Evolutionary conservation across 345 rosid genomes (phyloP).

Genomic region (Gossypium turneri): DNA sequence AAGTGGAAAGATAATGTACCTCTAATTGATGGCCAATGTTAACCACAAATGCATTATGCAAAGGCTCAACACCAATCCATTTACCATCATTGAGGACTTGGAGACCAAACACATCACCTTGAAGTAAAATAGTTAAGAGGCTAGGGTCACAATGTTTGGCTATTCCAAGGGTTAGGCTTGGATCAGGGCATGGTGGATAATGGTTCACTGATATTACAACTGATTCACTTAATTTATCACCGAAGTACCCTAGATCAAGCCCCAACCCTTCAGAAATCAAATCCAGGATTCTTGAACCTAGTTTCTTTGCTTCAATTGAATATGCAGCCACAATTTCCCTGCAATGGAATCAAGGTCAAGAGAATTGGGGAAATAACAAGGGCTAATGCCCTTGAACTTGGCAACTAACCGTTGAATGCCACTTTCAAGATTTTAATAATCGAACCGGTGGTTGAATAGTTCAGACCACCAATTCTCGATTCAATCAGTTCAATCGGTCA

Average conservation of each 20-base stretch:
- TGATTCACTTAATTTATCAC: slow-evolving; percentile 4
- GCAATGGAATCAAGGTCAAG: neutral
- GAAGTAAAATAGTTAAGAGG: slow-evolving; percentile 28
- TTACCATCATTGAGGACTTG: slow-evolving; percentile 29
- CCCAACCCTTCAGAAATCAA: slow-evolving; percentile 29
- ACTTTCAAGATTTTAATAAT: too few species aligned
- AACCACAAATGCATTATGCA: slow-evolving; percentile 27
- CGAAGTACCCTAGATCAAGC: slow-evolving; percentile 22
- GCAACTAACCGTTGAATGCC: too few species aligned
- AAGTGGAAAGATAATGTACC: neutral
- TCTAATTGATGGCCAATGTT: slow-evolving; percentile 26
- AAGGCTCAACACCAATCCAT: slow-evolving; percentile 31
- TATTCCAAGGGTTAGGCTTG: slow-evolving; percentile 31
- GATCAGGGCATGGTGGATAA: slow-evolving; percentile 37
- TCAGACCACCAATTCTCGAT: too few species aligned
- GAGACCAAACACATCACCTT: slow-evolving; percentile 28
- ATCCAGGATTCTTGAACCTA: slow-evolving; percentile 28
- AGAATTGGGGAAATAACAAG: neutral
- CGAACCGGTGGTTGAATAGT: too few species aligned
- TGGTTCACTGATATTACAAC: slow-evolving; percentile 12
- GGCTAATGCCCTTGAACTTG: too few species aligned
- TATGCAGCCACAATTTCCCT: slow-evolving; percentile 23
- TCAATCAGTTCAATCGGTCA: too few species aligned
- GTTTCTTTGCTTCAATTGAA: slow-evolving; percentile 26
- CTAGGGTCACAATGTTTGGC: slow-evolving; percentile 23